phyloP scores from a whole-genome alignment of 805 yeast genomes.

The Wickerhamomyces alni region DNA sequence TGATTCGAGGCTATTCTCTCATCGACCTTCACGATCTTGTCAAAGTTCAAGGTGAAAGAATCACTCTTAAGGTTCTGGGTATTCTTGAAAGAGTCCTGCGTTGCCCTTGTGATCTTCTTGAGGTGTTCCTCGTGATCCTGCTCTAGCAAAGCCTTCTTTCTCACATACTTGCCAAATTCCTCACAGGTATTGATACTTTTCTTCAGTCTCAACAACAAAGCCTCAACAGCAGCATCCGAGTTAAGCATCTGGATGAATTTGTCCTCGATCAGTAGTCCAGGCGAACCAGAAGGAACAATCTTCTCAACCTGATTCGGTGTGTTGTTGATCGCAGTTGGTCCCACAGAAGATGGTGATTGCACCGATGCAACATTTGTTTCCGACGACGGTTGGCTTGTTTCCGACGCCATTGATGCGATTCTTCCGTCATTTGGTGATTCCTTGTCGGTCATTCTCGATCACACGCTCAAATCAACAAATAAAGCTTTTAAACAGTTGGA shows the following conservation, averaged over 20 bases:
- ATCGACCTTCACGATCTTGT: slow-evolving; percentile 67
- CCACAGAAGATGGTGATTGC: too few species aligned
- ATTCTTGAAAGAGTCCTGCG: slow-evolving; percentile 42
- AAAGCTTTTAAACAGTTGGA: too few species aligned
- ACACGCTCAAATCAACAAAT: too few species aligned
- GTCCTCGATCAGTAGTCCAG: slow-evolving; percentile 40
- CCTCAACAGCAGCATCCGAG: slow-evolving; percentile 73
- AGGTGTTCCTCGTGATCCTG: slow-evolving; percentile 73
- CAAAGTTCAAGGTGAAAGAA: slow-evolving; percentile 61
- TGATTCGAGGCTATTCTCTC: slow-evolving; percentile 72
- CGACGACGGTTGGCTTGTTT: too few species aligned
- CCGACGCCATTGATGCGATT: too few species aligned
- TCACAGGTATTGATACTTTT: slow-evolving; percentile 78
- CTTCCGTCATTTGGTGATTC: too few species aligned
- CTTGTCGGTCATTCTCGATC: too few species aligned
- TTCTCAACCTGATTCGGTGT: not conserved
- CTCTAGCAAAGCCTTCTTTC: slow-evolving; percentile 72
- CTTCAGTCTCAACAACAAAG: slow-evolving; percentile 66
- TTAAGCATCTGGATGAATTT: slow-evolving; percentile 46
- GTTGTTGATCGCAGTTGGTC: too few species aligned
- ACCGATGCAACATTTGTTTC: too few species aligned
- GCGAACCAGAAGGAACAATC: slow-evolving; percentile 24
- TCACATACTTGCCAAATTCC: slow-evolving; percentile 74
- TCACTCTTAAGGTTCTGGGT: slow-evolving; percentile 45
- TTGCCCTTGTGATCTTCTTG: slow-evolving; percentile 59